phyloP scores from a whole-genome alignment of 2,329 filamentous ascomycete species.

The Pestalotiopsis sp. region DNA sequence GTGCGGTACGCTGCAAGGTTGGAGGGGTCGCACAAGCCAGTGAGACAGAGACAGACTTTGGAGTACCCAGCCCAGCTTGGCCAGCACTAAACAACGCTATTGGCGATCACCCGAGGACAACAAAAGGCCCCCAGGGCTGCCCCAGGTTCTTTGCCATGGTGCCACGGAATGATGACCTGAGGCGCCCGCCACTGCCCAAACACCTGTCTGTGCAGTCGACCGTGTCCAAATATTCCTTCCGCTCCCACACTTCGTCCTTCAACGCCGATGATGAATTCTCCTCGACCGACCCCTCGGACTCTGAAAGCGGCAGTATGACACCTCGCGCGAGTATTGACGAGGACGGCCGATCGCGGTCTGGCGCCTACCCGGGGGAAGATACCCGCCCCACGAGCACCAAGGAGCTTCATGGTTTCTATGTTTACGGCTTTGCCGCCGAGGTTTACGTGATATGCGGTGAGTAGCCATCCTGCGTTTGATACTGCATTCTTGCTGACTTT shows the following conservation, averaged over 20 bases:
- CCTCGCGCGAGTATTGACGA: constrained; percentile 37
- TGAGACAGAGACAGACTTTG: background rate
- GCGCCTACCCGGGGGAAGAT: constrained; percentile 79
- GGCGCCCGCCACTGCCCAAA: constrained; percentile 43
- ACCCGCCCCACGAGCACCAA: constrained; percentile 82
- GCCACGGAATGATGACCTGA: constrained; percentile 34
- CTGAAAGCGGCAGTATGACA: constrained; percentile 38
- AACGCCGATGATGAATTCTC: constrained; percentile 73
- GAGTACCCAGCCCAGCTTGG: background rate
- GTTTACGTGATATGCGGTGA: constrained; percentile 93
- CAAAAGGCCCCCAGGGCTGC: background rate
- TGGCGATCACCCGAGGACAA: background rate
- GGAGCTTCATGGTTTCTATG: constrained; percentile 93
- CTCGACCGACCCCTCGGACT: constrained; percentile 35
- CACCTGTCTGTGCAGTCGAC: constrained; percentile 52
- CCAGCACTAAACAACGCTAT: background rate
- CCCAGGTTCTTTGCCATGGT: constrained; percentile 29
- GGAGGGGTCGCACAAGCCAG: background rate
- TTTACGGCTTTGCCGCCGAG: constrained; percentile 94
- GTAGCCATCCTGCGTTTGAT: constrained; percentile 31
- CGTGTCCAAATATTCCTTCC: constrained; percentile 57
- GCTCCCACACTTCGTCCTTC: constrained; percentile 64
- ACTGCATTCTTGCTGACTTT: background rate
- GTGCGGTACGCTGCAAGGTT: background rate
- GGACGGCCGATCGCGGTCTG: constrained; percentile 32